Base-by-base conservation (phyloP, 2,329 filamentous ascomycete species). In the Pezizomycotina sp. region DNA sequence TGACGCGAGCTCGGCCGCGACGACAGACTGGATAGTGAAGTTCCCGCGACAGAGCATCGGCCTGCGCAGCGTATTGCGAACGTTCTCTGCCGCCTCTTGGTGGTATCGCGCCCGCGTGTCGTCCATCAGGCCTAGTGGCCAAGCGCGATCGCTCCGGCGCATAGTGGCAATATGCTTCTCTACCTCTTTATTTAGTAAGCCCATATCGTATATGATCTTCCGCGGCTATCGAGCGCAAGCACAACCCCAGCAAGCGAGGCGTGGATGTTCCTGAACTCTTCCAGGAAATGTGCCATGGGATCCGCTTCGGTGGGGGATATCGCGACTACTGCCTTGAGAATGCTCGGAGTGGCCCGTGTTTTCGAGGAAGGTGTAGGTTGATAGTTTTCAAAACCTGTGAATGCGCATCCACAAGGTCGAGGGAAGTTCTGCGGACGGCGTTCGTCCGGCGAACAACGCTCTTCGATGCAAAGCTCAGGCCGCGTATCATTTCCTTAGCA, bases 1-100 rank as follows among this genome's bases (percentile, higher is more conserved):
- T 10, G 80, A 83, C 1, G 89, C 89, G 37, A 98, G 58, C 60
- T 98, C 89, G 2, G 73, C 68, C 5, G 91, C 86, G 15, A 95
- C 86, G 9, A 86, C 82, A 56, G 91, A 81, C 59, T 93, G 86
- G 30, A 84, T 92, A 56, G 89, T 92, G 31, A 82, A 64, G 36
- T 98, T 62, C 57, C 98, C 89, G 33, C 71, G 71, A 0, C 77
- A 75, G n/a, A 92, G 58, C 27, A 72, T 69, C 13, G 75, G 69
- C 7, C 80, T 68, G 53, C 93, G 81, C 12, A 65, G 58, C 14
- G 70, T 71, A 46, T 74, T 73, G 9, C 70, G 66, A 23, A 81
- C 79, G 50, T 78, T 81, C 47, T 79, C 76, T 58, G 83, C 79
- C 27, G 80, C 78, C 39, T 95, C 89, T 46, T 82, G 76, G 49